Evolutionary conservation across 768 basidiomycete species (phyloP), one percentile per base, ranked within the genome.

Genomic region (Leccinum disarticulatum): DNA sequence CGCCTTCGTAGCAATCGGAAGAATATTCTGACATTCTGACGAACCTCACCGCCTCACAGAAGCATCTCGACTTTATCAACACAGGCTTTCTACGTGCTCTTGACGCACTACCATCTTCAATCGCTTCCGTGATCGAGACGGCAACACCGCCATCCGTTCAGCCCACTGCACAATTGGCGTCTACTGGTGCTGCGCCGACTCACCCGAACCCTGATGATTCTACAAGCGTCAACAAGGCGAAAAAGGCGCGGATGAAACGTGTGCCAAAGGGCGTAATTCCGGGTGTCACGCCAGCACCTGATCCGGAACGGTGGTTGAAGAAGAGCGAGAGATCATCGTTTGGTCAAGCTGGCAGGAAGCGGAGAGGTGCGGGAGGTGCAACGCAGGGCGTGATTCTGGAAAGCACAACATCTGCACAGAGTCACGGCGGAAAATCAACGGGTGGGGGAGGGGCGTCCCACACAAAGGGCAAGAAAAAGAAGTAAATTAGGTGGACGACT

Each of bases 281-380:
- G 17, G 91, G 91, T 19, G 85, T 90, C 13, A 91, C 91, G 4
- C 90, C 91, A 30, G 80, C 85, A 17, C 91, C 92, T 33, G 91
- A 93, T 75, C 90, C 91, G 27, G 91, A 93, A 72, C 78, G 91
- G 62, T 93, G 91, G 91, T 71, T 93, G 60, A 93, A 93, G 83
- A 93, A 91, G 78, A 88, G 84, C 55, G 90, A 92, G 71, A 79
- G 90, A 52, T 81, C 87, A 14, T 83, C 79, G 28, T 84, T 82
- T 70, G 69, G 67, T 38, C 77, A 78, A 17, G 77, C 79, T 55
- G 80, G 80, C 46, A 83, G 74, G 68, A 79, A 83, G 70, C 82
- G 82, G 64, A 84, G 80, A 66, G 77, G 76, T 28, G 78, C 79
- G 19, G 81, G 82, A 49, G 85, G 84, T 41, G 88, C 90, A 22